Evolutionary conservation across 768 basidiomycete species (phyloP).

Genomic region (Phanerochaete carnosa): DNA sequence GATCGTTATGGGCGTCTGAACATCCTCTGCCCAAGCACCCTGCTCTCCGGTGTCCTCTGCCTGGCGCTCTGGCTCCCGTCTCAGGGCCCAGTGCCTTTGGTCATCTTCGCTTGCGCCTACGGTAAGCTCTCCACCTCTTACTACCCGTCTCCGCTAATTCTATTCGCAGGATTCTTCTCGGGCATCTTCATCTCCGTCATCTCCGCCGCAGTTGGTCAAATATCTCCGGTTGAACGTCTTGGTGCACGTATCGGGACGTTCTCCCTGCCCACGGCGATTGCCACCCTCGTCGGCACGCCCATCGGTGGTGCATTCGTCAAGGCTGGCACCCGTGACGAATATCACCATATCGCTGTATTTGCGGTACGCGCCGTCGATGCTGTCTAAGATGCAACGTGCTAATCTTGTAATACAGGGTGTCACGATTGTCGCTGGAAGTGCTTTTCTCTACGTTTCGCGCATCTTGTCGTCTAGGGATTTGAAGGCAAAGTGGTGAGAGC

Average conservation of each 20-base stretch:
- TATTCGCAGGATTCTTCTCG: slow-evolving; percentile 7
- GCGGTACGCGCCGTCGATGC: background rate
- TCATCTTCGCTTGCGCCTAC: slow-evolving; percentile 9
- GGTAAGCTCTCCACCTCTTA: background rate
- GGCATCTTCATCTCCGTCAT: slow-evolving; percentile 10
- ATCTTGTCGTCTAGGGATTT: background rate
- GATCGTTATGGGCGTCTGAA: slow-evolving; percentile 11
- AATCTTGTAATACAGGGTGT: background rate
- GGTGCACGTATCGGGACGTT: slow-evolving; percentile 10
- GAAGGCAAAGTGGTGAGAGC: slow-evolving; percentile 4
- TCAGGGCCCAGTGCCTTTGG: background rate
- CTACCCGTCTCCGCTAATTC: background rate
- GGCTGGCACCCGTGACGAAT: background rate
- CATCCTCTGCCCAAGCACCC: slow-evolving; percentile 4
- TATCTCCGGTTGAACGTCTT: slow-evolving; percentile 3
- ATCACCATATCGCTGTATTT: slow-evolving; percentile 9
- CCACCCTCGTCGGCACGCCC: slow-evolving; percentile 8
- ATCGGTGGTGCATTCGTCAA: slow-evolving; percentile 9
- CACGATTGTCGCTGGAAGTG: background rate
- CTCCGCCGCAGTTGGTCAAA: slow-evolving; percentile 7
- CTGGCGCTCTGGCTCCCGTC: slow-evolving; percentile 7
- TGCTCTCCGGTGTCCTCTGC: slow-evolving; percentile 8
- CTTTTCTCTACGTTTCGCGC: background rate
- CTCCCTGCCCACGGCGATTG: slow-evolving; percentile 1
- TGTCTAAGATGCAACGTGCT: background rate